Evolutionary conservation across 2,329 filamentous ascomycete genomes (phyloP), one percentile per base, ranked within the genome.

Genomic region (Colletotrichum liriopes): DNA sequence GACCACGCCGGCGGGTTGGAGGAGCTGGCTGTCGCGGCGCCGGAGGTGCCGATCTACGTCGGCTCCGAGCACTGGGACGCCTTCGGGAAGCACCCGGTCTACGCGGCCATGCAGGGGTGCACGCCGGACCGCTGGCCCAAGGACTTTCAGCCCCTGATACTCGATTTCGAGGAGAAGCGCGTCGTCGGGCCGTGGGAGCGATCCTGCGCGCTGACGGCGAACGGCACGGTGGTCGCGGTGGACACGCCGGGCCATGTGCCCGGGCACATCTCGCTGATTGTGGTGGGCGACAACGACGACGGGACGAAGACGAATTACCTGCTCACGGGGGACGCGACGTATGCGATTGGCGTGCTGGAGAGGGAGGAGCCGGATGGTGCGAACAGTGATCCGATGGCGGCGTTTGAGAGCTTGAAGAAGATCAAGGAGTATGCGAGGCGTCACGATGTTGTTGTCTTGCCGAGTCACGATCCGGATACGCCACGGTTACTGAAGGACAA

Each of bases 211-310:
- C 65, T 82, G 11, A 81, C 81, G 8, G 58, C 58, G 2, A 77
- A 81, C 75, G 79, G 77, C 0, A 76, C 63, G 12, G 73, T 82
- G 23, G 74, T 78, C 0, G 77, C 77, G 7, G 78, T 82, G 1
- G 77, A 79, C 55, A 82, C 81, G 6, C 78, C 80, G 14, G 81
- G 81, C 8, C 80, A 82, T 66, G 78, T 81, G 5, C 77, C 77
- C 1, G 80, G 81, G 0, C 81, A 82, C 65, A 72, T 81, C 12
- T 78, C 77, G 7, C 29, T 82, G 49, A 67, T 81, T 18, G 65
- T 72, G 0, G 39, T 52, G 14, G 70, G 59, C 5, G 70, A 70
- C 16, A 69, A 65, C 29, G 65, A 60, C 3, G 70, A 72, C 11
- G 70, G 70, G 52, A 72, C 65, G 20, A 70, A 43, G 70, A 74